phyloP scores from a whole-genome alignment of 1,284 basidiomycete genomes.

The Naganishia albida region DNA sequence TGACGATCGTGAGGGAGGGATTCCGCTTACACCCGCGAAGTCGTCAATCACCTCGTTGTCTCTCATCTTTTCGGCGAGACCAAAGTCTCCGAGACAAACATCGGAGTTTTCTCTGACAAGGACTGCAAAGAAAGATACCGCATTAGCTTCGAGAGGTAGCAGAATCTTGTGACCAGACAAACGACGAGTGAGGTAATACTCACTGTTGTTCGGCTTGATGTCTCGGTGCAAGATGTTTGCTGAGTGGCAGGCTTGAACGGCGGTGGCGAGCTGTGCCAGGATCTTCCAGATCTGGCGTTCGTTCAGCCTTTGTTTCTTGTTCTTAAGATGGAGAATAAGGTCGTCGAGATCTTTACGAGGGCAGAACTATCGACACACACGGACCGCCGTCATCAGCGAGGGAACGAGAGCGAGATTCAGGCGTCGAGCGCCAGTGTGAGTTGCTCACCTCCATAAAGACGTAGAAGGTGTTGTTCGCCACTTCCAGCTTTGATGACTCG shows the following conservation, averaged over 20 bases:
- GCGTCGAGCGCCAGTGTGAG: no score
- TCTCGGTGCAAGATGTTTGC: neutral
- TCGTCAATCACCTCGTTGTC: neutral
- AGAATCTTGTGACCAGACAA: no score
- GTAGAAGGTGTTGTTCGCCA: neutral
- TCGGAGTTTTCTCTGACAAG: neutral
- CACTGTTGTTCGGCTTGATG: constrained; percentile 7
- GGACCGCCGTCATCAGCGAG: neutral
- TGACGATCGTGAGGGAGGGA: no score
- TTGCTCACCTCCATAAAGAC: constrained; percentile 10
- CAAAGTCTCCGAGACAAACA: constrained; percentile 5
- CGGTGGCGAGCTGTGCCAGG: neutral
- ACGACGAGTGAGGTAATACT: neutral
- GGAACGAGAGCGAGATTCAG: neutral
- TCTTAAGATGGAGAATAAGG: neutral
- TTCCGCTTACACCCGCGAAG: neutral
- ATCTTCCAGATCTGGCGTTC: neutral
- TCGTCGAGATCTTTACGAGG: neutral
- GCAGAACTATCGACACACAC: neutral
- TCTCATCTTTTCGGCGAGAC: neutral
- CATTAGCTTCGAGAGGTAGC: no score
- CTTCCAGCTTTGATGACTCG: neutral
- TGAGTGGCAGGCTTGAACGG: neutral
- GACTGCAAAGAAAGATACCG: neutral
- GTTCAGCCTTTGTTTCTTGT: neutral